Conservation (phyloP, 371 early-diverging fungal genomes). For the Coemansia sp. region DNA sequence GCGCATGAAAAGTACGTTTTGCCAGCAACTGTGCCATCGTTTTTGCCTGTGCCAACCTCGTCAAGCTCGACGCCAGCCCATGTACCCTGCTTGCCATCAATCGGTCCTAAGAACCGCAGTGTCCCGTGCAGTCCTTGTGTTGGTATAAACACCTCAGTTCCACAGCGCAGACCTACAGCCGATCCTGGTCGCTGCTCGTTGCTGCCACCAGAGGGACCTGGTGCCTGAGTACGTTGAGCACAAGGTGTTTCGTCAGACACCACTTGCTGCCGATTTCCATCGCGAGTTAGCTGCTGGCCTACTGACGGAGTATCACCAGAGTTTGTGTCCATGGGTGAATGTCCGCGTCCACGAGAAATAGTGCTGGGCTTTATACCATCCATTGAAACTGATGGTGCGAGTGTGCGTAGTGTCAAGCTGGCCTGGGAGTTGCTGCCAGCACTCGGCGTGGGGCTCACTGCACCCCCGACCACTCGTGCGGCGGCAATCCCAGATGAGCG, state of each 20-base stretch:
- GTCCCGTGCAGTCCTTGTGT: conserved; percentile 68
- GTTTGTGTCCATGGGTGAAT: conserved; percentile 5
- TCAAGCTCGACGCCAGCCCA: conserved; percentile 86
- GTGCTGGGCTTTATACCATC: conserved; percentile 1
- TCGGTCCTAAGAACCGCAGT: conserved; percentile 70
- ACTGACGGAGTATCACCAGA: neutral
- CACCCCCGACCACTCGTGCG: conserved; percentile 9
- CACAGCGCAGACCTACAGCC: conserved; percentile 32
- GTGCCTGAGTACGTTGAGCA: neutral
- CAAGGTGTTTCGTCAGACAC: neutral
- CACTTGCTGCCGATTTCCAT: neutral
- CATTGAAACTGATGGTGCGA: neutral
- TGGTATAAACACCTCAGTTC: conserved; percentile 69
- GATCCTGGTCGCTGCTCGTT: neutral
- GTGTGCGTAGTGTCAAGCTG: conserved; percentile 6
- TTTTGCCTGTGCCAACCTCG: conserved; percentile 70
- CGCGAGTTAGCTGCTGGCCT: neutral
- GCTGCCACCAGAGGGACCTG: neutral
- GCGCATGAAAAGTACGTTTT: conserved; percentile 65
- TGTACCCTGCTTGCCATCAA: conserved; percentile 65
- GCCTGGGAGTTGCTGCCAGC: conserved; percentile 3
- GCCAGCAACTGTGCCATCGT: conserved; percentile 74
- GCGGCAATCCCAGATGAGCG: conserved; percentile 39
- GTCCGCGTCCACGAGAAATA: conserved; percentile 3
- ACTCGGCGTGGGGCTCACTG: conserved; percentile 24